A percentile compares a stretch with the other conserved stretches of the same genome.
phyloP scores from a whole-genome alignment of 108 stramenopile genomes.

The Pseudonitzschia pungens region DNA sequence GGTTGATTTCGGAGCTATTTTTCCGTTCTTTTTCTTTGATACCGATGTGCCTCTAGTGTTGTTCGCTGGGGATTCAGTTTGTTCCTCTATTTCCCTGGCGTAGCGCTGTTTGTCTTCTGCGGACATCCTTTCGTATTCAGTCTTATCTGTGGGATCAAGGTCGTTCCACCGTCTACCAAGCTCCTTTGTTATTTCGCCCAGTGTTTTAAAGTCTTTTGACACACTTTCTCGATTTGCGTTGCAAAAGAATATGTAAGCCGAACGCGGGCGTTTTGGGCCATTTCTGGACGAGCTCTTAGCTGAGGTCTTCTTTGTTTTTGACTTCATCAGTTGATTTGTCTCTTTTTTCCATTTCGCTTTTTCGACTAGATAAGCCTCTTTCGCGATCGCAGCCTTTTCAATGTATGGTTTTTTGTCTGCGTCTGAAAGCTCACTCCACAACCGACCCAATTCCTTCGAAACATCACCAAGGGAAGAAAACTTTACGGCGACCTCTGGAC shows the following conservation, averaged over 20 bases:
- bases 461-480: slow-evolving; percentile 42
- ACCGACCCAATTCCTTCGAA: slow-evolving; percentile 55
- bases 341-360: slow-evolving; percentile 15
- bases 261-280: slow-evolving; percentile 26
- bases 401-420: slow-evolving; percentile 25
- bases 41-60: background rate
- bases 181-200: slow-evolving; percentile 57
- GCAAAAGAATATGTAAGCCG: slow-evolving; percentile 59
- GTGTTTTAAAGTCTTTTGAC: background rate
- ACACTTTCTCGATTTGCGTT: slow-evolving; percentile 43
- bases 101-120: slow-evolving; percentile 11
- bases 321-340: slow-evolving; percentile 9
- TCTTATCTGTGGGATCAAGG: slow-evolving; percentile 15
- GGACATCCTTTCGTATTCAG: slow-evolving; percentile 35
- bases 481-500: slow-evolving; percentile 43
- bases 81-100: slow-evolving; percentile 2
- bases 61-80: background rate
- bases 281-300: slow-evolving; percentile 1
- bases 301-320: slow-evolving; percentile 11
- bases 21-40: slow-evolving; percentile 5
- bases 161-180: slow-evolving; percentile 52
- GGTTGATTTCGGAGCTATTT: background rate
- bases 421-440: slow-evolving; percentile 39
- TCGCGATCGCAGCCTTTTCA: slow-evolving; percentile 36
- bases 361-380: slow-evolving; percentile 31